Percentiles rank a stretch among this genome's conserved stretches.
These are phyloP conservation scores for Dactylellina parvicollis DNA, from an alignment of 2,329 filamentous ascomycete species.

Conservation along the genomic window DNA sequence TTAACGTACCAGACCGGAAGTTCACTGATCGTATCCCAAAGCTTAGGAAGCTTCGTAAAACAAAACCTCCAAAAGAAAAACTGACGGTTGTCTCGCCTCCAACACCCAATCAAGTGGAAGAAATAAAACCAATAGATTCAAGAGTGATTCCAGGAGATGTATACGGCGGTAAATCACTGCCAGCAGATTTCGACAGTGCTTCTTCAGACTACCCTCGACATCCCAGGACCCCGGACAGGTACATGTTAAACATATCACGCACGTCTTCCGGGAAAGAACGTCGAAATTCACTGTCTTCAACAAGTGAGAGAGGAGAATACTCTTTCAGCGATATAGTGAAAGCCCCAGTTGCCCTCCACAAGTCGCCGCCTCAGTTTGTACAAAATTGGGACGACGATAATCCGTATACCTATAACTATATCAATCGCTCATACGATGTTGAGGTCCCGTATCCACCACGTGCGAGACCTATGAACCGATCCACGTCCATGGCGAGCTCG, in stretches of 20 bases:
- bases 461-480: constrained; percentile 21
- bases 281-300: constrained; percentile 38
- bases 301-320: constrained; percentile 18
- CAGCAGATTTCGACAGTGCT: constrained; percentile 38
- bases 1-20: constrained; percentile 32
- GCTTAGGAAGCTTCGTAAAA: constrained; percentile 35
- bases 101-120: neutral
- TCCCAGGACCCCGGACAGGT: constrained; percentile 49
- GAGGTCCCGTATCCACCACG: constrained; percentile 18
- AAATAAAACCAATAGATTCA: neutral
- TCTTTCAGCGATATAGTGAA: constrained; percentile 29
- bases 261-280: constrained; percentile 36
- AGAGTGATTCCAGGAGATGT: constrained; percentile 9
- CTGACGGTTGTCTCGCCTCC: too few species aligned
- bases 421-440: constrained; percentile 19
- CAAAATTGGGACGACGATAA: constrained; percentile 43
- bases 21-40: constrained; percentile 34
- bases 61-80: constrained; percentile 20
- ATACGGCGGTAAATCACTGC: constrained; percentile 18
- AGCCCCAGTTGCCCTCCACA: constrained; percentile 39
- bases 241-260: constrained; percentile 35
- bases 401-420: constrained; percentile 39
- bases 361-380: constrained; percentile 45
- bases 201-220: constrained; percentile 51
- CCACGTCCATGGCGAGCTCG: constrained; percentile 31